These are phyloP conservation scores for Penicillium manginii DNA, from an alignment of 495 filamentous ascomycete genomes.

Conservation along the genomic window DNA sequence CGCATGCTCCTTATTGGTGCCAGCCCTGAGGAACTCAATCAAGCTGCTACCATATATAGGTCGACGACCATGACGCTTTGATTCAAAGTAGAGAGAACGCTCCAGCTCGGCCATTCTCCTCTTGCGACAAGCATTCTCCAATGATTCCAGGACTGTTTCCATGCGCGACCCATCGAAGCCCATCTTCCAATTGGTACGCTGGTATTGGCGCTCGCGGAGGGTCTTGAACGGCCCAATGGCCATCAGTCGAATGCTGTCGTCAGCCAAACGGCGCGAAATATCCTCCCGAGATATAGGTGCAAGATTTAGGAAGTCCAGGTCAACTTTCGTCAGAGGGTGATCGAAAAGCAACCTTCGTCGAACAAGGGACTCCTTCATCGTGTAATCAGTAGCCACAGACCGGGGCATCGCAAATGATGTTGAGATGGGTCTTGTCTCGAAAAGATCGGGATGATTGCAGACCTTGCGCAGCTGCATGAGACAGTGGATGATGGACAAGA, in stretches of 20 bases:
- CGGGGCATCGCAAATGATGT: constrained; percentile 93
- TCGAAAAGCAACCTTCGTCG: constrained; percentile 66
- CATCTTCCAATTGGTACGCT: constrained; percentile 62
- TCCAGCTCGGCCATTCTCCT: constrained; percentile 78
- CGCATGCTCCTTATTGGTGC: constrained; percentile 51
- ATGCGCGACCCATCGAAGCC: constrained; percentile 65
- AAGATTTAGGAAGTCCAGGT: constrained; percentile 80
- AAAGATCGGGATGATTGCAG: constrained; percentile 98
- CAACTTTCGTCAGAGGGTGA: constrained; percentile 66
- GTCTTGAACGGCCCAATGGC: constrained; percentile 63
- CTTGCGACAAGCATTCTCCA: constrained; percentile 73
- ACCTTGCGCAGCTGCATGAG: constrained; percentile 98
- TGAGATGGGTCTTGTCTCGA: constrained; percentile 96
- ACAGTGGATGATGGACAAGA: constrained; percentile 97
- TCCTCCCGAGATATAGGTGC: constrained; percentile 73
- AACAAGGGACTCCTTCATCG: constrained; percentile 74
- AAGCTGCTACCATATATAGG: constrained; percentile 81
- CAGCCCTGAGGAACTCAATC: constrained; percentile 70
- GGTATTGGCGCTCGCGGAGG: constrained; percentile 64
- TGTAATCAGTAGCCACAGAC: constrained; percentile 78
- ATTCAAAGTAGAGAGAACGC: constrained; percentile 79
- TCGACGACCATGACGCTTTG: constrained; percentile 74
- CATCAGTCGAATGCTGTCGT: constrained; percentile 65
- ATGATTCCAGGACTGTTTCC: constrained; percentile 68
- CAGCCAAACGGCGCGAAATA: constrained; percentile 62